Conservation (phyloP, 306 rosid genomes). For the Boehmeria nivea region DNA sequence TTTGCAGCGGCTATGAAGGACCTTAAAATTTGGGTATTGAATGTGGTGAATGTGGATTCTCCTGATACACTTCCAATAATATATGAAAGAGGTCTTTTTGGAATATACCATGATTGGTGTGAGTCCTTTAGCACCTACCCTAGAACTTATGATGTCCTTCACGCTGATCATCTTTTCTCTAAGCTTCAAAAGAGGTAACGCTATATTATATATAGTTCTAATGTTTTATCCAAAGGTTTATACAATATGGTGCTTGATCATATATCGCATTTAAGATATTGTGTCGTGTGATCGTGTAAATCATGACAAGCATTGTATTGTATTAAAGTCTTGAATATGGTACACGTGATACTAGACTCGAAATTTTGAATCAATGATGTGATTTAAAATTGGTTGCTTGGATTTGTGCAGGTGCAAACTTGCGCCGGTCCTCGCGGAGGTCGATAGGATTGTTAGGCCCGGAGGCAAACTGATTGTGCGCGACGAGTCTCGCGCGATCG, state of each 20-base stretch:
- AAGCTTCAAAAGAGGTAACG: conserved; percentile 55
- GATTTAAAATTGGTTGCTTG: conserved; percentile 12
- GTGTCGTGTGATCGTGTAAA: no score
- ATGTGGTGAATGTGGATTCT: conserved; percentile 75
- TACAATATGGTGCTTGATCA: no score
- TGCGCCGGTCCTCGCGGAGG: conserved; percentile 68
- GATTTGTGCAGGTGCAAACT: conserved; percentile 66
- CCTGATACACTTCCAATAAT: conserved; percentile 87
- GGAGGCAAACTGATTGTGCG: conserved; percentile 74
- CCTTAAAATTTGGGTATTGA: conserved; percentile 76
- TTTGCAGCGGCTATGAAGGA: conserved; percentile 82
- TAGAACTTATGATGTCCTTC: conserved; percentile 73
- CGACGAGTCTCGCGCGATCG: conserved; percentile 57
- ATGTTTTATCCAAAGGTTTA: no score
- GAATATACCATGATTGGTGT: conserved; percentile 96
- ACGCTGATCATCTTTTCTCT: conserved; percentile 89
- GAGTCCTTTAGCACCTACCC: conserved; percentile 95
- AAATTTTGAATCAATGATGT: neutral
- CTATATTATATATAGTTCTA: no score
- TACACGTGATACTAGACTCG: no score
- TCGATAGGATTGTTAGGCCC: conserved; percentile 78
- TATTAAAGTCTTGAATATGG: no score
- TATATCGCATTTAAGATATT: no score
- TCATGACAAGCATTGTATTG: no score
- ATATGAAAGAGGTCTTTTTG: conserved; percentile 86